Percentiles rank a stretch among this genome's conserved stretches.
phyloP scores from a whole-genome alignment of 1,284 basidiomycete genomes.

The Puccinia triticina region DNA sequence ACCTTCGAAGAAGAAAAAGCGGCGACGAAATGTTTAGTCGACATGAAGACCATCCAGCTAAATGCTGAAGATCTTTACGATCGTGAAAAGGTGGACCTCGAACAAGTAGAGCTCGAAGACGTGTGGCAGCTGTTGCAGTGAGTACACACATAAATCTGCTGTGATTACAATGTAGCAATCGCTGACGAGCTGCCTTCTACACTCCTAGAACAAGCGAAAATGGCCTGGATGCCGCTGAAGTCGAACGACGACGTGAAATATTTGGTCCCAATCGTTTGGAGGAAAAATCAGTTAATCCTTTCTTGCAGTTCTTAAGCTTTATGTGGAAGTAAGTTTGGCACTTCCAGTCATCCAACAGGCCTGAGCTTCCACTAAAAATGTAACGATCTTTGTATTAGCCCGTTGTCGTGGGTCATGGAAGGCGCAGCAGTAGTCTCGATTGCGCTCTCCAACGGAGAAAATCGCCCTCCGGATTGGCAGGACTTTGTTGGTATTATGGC shows the following conservation, averaged over 20 bases:
- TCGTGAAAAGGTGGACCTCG: conserved; percentile 98
- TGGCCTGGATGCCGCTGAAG: conserved; percentile 78
- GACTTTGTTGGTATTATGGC: conserved; percentile 96
- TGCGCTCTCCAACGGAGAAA: conserved; percentile 88
- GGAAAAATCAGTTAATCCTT: conserved; percentile 80
- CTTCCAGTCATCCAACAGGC: background rate
- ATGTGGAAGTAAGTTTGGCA: conserved; percentile 46
- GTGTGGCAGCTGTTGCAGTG: conserved; percentile 95
- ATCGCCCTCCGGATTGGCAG: conserved; percentile 82
- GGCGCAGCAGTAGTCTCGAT: conserved; percentile 95
- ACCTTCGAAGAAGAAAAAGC: conserved; percentile 43
- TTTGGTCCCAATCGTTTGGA: conserved; percentile 97
- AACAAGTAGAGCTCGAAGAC: conserved; percentile 93
- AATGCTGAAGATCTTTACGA: conserved; percentile 94
- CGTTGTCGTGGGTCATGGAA: conserved; percentile 99
- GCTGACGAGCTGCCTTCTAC: background rate
- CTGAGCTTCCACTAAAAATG: background rate
- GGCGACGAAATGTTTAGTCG: conserved; percentile 58
- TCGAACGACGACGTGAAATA: conserved; percentile 78
- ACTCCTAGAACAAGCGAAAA: conserved; percentile 64
- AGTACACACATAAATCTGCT: conserved; percentile 61
- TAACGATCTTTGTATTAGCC: conserved; percentile 62
- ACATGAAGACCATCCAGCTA: conserved; percentile 71
- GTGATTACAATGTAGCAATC: background rate
- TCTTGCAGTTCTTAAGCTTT: conserved; percentile 67